Base-by-base conservation (phyloP, 805 yeast genomes). In the Ogataea methanolica region DNA sequence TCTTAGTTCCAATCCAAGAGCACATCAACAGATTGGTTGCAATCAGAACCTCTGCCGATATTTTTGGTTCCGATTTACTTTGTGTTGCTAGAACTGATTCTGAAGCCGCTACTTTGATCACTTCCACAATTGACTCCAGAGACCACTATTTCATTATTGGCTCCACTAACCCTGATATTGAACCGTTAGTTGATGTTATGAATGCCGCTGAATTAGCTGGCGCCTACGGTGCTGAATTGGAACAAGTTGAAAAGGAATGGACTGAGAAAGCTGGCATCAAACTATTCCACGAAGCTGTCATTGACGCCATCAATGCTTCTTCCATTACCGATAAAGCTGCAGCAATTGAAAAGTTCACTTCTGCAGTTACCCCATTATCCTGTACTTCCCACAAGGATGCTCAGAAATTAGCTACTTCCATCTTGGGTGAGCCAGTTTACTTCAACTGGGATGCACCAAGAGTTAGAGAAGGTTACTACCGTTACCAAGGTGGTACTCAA, bases 371-470 rank as follows among this genome's bases (percentile, higher is more conserved):
- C 55, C 96, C 97, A 52, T 75, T 85, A 58, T 75, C 90, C 43
- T 80, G 79, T 51, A 76, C 83, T 45, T 85, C 97, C 35, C 77
- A 86, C 74, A 75, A 80, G 59, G 91, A 88, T 66, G 96, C 96
- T 52, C 78, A 85, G 61, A 73, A 76, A 53, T 66, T 91, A 46
- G 96, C 96, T 45, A 79, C 75, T 58, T 76, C 83, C 61, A 70
- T 91, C 43, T 71, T 86, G 50, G 96, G 96, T 55, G 76, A 83
- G 66, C 96, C 89, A 54, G 67, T 91, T 53, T 86, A 76, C 80
- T 91, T 90, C 71, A 82, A 92, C 79, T 92, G 97, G 97, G 97
- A 91, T 49, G 80, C 83, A 50, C 85, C 97, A 61, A 84, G 97
- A 70, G 96, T 88, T 54, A 80, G 97, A 68, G 98, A 92, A 74